Percentiles rank a stretch among this genome's conserved stretches.
Conservation (phyloP, 306 rosid species). For the Mimosa bimucronata region DNA sequence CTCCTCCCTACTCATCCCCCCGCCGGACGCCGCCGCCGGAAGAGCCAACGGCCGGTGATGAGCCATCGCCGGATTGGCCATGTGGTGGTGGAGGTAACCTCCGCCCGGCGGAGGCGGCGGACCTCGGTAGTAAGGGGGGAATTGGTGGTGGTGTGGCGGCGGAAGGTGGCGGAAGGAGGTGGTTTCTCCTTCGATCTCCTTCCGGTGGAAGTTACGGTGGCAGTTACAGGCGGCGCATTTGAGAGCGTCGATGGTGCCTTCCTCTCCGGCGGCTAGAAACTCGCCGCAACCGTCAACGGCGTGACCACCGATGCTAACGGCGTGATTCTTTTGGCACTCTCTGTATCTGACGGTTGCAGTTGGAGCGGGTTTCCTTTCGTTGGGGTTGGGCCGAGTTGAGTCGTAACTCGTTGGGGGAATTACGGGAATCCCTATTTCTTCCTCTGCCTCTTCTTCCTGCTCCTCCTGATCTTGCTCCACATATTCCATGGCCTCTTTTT, state of each 20-base stretch:
- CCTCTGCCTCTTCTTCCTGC: constrained; percentile 70
- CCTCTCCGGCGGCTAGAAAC: constrained; percentile 87
- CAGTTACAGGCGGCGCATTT: constrained; percentile 96
- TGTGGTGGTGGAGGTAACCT: constrained; percentile 65
- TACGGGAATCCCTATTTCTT: constrained; percentile 58
- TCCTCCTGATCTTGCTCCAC: constrained; percentile 49
- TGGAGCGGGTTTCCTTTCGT: constrained; percentile 39
- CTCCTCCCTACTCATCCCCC: constrained; percentile 59
- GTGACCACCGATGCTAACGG: constrained; percentile 77
- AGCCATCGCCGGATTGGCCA: constrained; percentile 35
- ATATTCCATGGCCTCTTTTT: constrained; percentile 63
- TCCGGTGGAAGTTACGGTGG: constrained; percentile 97
- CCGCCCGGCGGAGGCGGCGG: constrained; percentile 24
- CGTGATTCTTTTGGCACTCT: constrained; percentile 91
- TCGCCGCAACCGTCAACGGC: constrained; percentile 96
- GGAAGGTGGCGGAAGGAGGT: constrained; percentile 33
- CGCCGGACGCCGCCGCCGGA: constrained; percentile 51
- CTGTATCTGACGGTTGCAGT: constrained; percentile 52
- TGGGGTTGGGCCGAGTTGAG: constrained; percentile 39
- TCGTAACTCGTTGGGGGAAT: constrained; percentile 52
- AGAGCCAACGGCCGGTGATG: constrained; percentile 63
- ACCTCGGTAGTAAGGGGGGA: constrained; percentile 52
- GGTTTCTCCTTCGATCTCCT: constrained; percentile 58
- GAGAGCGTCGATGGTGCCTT: constrained; percentile 79
- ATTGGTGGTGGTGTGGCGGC: constrained; percentile 40